Base-by-base conservation (phyloP, 2,329 filamentous ascomycete species). In the Xylaria arbuscula region DNA sequence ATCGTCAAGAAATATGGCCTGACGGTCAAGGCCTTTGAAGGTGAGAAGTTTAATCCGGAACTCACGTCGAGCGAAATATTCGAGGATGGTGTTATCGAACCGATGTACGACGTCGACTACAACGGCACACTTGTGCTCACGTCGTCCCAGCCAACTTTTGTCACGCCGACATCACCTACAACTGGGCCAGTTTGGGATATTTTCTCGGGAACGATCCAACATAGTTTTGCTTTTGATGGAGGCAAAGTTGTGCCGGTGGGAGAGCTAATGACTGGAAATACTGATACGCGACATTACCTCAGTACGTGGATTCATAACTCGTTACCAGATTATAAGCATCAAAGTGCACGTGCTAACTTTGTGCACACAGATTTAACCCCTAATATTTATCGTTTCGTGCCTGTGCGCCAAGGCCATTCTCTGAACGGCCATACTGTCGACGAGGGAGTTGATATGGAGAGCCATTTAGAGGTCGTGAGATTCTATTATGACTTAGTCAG, bases 1-100 rank as follows among this genome's bases (percentile, higher is more conserved):
- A 79, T 87, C 47, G 82, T 83, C 0, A 78, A 84, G 66, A 82
- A 83, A 45, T 83, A 85, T 70, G 82, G 84, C 32, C 75, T 88
- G 19, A 79, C 78, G 1, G 76, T 87, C n/a, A 78, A 83, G 53
- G 80, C 82, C 2, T 87, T 87, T 68, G 80, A 83, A 69, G 80
- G 78, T n/a, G 75, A 79, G 22, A 74, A 79, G 5, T 77, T 79
- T 24, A 76, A 76, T 58, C 73, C 73, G 2, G 67, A 73, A 7
- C 68, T 76, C 7, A 69, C 66, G n/a, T 61, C 72, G 1, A 67
- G 64, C 50, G 73, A 77, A 34, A 68, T 67, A 8, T 64, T 70
- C 0, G 60, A 72, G 11, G 66, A 72, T 28, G 72, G 62, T 17
- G 42, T 66, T 9, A 66, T 77, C 6, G 64, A 72, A 19, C 76